These are phyloP conservation scores for Thraustotheca clavata DNA, from an alignment of 352 stramenopile genomes.

Conservation along the genomic window DNA sequence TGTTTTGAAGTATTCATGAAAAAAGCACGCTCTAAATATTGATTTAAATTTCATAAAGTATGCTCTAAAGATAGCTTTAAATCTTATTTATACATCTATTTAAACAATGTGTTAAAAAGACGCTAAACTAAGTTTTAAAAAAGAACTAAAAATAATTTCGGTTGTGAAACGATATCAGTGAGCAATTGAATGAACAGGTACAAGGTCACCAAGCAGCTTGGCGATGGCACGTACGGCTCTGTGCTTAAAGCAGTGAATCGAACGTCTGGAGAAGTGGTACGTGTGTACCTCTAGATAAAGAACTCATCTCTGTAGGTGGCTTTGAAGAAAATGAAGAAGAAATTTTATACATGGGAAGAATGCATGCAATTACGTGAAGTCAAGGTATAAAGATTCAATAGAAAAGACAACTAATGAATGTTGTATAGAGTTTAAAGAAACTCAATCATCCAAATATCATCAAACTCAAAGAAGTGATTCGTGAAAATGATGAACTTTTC, in stretches of 20 bases:
- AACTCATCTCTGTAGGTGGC: slow-evolving; percentile 62
- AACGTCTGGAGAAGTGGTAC: slow-evolving; percentile 88
- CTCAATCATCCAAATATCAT: slow-evolving; percentile 97
- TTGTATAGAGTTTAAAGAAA: slow-evolving; percentile 85
- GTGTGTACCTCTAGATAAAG: slow-evolving; percentile 18
- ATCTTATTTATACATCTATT: too few relatives aligned
- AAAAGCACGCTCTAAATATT: too few relatives aligned
- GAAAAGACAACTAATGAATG: slow-evolving; percentile 1
- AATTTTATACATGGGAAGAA: slow-evolving; percentile 94
- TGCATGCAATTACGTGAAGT: slow-evolving; percentile 97
- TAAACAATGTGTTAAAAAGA: too few relatives aligned
- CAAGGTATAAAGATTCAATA: slow-evolving; percentile 43
- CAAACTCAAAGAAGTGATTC: slow-evolving; percentile 97
- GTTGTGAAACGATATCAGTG: not conserved
- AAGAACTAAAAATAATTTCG: too few relatives aligned
- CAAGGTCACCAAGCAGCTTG: slow-evolving; percentile 93
- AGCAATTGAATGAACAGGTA: slow-evolving; percentile 84
- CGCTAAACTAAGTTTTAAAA: too few relatives aligned
- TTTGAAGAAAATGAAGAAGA: slow-evolving; percentile 98
- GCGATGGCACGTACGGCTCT: slow-evolving; percentile 93
- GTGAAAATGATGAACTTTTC: slow-evolving; percentile 95
- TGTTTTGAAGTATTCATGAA: too few relatives aligned
- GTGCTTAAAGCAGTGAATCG: slow-evolving; percentile 93
- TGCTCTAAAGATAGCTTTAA: too few relatives aligned
- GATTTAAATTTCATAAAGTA: too few relatives aligned